Evolutionary conservation across 139 green algal genomes (phyloP).

Genomic region (Gonium pectorale): DNA sequence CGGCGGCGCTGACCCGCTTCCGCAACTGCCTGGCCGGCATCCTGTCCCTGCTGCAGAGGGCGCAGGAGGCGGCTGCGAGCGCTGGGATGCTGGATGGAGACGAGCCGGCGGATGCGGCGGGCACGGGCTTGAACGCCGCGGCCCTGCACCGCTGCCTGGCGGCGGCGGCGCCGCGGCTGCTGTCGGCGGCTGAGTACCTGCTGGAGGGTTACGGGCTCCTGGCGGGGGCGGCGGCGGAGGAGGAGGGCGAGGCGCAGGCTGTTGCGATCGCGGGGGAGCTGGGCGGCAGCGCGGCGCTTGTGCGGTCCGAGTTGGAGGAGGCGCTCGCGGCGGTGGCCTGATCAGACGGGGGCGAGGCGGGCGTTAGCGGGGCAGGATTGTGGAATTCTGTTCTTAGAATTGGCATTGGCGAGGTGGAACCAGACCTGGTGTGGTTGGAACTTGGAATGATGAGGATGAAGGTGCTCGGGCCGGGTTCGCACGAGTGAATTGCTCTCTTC

Average conservation of each 20-base stretch:
- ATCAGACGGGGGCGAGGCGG: too few relatives aligned
- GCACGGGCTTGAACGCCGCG: background rate
- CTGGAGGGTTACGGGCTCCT: conserved; percentile 17
- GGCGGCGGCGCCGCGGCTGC: background rate
- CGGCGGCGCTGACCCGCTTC: background rate
- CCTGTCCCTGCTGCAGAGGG: background rate
- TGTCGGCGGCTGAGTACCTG: conserved; percentile 15
- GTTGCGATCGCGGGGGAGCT: conserved; percentile 11
- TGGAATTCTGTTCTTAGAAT: too few relatives aligned
- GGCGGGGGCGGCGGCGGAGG: background rate
- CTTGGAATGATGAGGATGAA: too few relatives aligned
- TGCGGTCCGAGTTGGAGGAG: background rate
- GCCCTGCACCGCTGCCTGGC: background rate
- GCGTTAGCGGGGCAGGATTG: too few relatives aligned
- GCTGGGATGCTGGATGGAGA: background rate
- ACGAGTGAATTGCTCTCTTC: too few relatives aligned
- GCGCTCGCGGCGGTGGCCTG: conserved; percentile 25
- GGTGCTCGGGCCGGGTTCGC: too few relatives aligned
- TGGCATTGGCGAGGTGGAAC: too few relatives aligned
- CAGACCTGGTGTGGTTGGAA: too few relatives aligned
- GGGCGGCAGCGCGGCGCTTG: conserved; percentile 6
- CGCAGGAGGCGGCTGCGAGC: background rate
- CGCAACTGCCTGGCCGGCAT: conserved; percentile 9
- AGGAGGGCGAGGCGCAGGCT: background rate
- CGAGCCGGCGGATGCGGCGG: background rate